Conservation (phyloP, 768 basidiomycete species). For the Suillus americanus region DNA sequence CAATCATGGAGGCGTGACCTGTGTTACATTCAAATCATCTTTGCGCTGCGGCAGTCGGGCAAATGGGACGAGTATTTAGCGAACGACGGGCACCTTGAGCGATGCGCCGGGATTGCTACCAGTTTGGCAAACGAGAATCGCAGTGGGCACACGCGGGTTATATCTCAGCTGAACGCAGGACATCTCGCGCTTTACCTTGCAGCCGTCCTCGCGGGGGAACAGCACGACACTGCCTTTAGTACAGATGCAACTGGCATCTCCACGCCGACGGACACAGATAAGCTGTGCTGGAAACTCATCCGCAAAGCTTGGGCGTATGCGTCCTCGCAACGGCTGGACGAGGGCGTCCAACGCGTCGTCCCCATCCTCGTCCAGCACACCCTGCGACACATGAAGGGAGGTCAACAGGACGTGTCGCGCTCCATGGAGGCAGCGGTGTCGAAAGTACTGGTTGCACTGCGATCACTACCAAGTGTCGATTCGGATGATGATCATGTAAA, state of each 20-base stretch:
- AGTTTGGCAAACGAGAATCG: background rate
- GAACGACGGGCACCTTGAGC: background rate
- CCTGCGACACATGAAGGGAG: background rate
- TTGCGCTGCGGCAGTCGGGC: background rate
- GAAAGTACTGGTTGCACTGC: background rate
- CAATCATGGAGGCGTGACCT: background rate
- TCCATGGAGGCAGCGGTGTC: background rate
- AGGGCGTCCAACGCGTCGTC: background rate
- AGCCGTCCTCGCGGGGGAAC: background rate
- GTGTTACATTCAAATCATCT: constrained; percentile 1
- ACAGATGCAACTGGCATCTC: background rate
- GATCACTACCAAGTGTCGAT: background rate
- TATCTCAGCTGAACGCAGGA: background rate
- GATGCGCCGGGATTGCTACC: background rate
- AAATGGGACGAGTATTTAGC: background rate
- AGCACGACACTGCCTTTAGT: background rate
- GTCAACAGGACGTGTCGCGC: background rate
- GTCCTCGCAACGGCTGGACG: background rate
- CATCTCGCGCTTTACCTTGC: background rate
- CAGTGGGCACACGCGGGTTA: background rate
- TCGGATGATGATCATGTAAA: background rate
- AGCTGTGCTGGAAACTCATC: background rate
- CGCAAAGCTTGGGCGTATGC: background rate
- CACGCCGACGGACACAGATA: background rate
- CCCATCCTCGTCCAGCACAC: background rate